A percentile compares a stretch with the other conserved stretches of the same genome.
Conservation (phyloP, 768 basidiomycete genomes). For the Brasilioporus rufonigricans region DNA sequence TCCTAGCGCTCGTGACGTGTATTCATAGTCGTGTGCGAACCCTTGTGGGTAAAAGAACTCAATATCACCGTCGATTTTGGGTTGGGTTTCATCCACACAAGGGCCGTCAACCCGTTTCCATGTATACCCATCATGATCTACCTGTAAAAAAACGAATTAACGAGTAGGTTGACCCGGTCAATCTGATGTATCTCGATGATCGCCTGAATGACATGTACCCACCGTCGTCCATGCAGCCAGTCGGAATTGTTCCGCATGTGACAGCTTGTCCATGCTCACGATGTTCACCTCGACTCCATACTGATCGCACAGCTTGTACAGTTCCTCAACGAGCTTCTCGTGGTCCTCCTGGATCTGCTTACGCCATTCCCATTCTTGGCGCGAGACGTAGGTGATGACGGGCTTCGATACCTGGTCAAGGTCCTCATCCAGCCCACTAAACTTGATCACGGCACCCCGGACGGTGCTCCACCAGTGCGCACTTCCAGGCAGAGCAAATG, state of each 20-base stretch:
- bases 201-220: slow-evolving; percentile 24
- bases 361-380: slow-evolving; percentile 85
- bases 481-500: slow-evolving; percentile 74
- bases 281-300: too few relatives aligned
- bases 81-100: slow-evolving; percentile 98
- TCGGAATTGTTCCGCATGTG: slow-evolving; percentile 74
- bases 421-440: slow-evolving; percentile 55
- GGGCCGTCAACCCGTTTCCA: slow-evolving; percentile 85
- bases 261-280: too few relatives aligned
- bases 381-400: slow-evolving; percentile 90
- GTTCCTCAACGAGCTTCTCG: too few relatives aligned
- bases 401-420: slow-evolving; percentile 51
- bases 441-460: slow-evolving; percentile 68
- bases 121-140: slow-evolving; percentile 96
- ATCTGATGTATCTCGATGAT: not conserved
- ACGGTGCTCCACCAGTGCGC: slow-evolving; percentile 84
- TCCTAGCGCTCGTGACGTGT: too few relatives aligned
- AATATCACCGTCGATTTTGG: slow-evolving; percentile 88
- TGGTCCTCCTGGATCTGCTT: too few relatives aligned
- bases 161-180: not conserved
- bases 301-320: too few relatives aligned
- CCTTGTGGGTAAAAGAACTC: slow-evolving; percentile 88
- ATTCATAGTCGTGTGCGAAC: slow-evolving; percentile 85
- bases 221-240: slow-evolving; percentile 87
- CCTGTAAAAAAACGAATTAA: too few relatives aligned